These are phyloP conservation scores for Hypsizygus marmoreus DNA, from an alignment of 768 basidiomycete genomes.

Conservation along the genomic window DNA sequence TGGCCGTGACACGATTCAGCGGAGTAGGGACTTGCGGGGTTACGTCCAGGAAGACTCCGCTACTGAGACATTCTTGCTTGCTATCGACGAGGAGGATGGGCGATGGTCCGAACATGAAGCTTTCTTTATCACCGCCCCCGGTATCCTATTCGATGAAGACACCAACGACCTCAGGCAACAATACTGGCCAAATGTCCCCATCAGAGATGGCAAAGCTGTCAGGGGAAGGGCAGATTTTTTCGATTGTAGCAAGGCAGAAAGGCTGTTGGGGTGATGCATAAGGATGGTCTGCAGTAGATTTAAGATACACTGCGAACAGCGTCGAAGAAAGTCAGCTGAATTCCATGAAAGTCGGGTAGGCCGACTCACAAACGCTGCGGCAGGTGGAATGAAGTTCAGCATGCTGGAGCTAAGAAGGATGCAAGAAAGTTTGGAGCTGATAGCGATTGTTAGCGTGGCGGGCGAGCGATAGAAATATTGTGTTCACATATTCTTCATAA, in stretches of 20 bases:
- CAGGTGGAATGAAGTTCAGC: too few species aligned
- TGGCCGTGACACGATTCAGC: constrained; percentile 21
- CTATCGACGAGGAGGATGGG: constrained; percentile 44
- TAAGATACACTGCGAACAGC: background rate
- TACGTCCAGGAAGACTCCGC: constrained; percentile 69
- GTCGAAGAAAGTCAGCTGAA: background rate
- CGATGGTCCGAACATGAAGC: constrained; percentile 63
- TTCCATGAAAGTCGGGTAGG: too few species aligned
- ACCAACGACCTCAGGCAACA: constrained; percentile 44
- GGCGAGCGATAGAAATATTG: background rate
- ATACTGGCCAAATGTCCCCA: constrained; percentile 55
- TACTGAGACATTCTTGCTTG: constrained; percentile 66
- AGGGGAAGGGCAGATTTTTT: constrained; percentile 53
- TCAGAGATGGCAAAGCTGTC: constrained; percentile 46
- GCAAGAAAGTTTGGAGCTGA: constrained; percentile 55
- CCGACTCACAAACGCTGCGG: too few species aligned
- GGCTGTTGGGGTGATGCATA: constrained; percentile 63
- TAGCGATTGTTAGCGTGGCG: constrained; percentile 9
- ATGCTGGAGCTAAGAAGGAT: constrained; percentile 49
- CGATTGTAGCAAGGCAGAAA: constrained; percentile 64
- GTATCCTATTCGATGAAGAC: constrained; percentile 46
- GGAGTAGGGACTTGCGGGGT: constrained; percentile 61
- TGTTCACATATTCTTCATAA: constrained; percentile 85
- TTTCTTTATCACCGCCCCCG: constrained; percentile 69
- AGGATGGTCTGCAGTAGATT: constrained; percentile 24